A percentile compares a stretch with the other conserved stretches of the same genome.
phyloP scores from a whole-genome alignment of 2,329 filamentous ascomycete species.

The Neonectria punicea region DNA sequence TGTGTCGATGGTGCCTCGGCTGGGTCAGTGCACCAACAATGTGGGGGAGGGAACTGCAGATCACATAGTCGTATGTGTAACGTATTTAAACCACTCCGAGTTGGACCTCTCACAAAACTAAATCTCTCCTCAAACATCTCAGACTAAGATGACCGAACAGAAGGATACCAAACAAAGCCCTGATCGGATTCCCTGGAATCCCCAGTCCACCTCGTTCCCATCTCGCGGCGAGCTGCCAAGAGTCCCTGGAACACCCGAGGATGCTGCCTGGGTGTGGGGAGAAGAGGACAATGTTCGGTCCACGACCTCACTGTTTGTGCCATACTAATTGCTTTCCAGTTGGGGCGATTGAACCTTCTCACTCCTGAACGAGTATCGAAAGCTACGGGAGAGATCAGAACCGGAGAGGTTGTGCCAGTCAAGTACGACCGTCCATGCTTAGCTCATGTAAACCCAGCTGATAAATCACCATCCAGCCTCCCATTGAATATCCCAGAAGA shows the following conservation, averaged over 20 bases:
- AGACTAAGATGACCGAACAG: background rate
- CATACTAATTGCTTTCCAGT: background rate
- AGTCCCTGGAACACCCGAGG: background rate
- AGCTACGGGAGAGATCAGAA: background rate
- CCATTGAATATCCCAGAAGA: background rate
- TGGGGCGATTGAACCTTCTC: constrained; percentile 11
- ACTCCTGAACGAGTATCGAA: background rate
- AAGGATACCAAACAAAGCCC: background rate
- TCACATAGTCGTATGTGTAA: background rate
- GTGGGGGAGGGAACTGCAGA: background rate
- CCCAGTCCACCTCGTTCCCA: background rate
- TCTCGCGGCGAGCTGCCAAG: background rate
- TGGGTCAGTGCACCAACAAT: background rate
- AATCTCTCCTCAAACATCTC: background rate
- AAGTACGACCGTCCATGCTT: background rate
- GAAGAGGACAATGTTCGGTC: background rate
- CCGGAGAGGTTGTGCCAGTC: background rate
- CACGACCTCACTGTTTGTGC: background rate
- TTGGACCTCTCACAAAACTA: background rate
- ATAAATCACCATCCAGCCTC: background rate
- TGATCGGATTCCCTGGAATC: background rate
- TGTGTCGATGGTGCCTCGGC: background rate
- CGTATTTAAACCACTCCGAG: background rate
- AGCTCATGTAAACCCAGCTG: background rate
- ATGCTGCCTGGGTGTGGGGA: constrained; percentile 15